These are phyloP conservation scores for Penicillium soppii DNA, from an alignment of 495 filamentous ascomycete genomes.

Conservation along the genomic window DNA sequence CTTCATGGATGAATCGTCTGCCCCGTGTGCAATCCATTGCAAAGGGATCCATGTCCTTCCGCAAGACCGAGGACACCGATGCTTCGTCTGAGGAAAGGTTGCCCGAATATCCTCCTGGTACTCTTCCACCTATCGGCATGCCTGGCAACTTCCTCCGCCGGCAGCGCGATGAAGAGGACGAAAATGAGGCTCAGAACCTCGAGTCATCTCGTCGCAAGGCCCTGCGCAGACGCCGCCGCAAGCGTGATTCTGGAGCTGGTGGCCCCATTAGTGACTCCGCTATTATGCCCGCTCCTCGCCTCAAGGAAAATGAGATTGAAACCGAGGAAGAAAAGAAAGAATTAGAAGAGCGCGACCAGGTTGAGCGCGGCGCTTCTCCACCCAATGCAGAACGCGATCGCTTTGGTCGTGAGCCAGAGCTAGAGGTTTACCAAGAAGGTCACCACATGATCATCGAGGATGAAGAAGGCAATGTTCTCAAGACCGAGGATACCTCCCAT, in stretches of 20 bases:
- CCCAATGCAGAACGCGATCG: constrained; percentile 34
- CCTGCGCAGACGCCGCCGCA: constrained; percentile 55
- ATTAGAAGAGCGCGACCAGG: constrained; percentile 37
- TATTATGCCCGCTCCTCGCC: constrained; percentile 68
- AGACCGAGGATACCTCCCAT: constrained; percentile 45
- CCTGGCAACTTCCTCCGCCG: constrained; percentile 82
- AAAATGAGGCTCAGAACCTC: constrained; percentile 53
- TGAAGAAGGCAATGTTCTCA: constrained; percentile 80
- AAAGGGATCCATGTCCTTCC: constrained; percentile 77
- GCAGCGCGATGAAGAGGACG: constrained; percentile 65
- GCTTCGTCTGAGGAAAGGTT: constrained; percentile 59
- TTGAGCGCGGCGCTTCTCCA: constrained; percentile 32
- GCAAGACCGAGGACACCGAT: constrained; percentile 56
- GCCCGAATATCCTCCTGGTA: constrained; percentile 71
- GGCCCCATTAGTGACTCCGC: constrained; percentile 91
- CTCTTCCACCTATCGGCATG: constrained; percentile 71
- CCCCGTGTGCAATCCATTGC: constrained; percentile 83
- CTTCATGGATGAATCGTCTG: constrained; percentile 90
- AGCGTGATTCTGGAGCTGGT: constrained; percentile 73
- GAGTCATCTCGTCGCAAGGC: constrained; percentile 61
- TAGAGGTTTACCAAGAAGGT: constrained; percentile 82
- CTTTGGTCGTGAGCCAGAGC: constrained; percentile 37
- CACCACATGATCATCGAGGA: constrained; percentile 81
- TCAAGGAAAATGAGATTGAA: constrained; percentile 24
- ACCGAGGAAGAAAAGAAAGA: constrained; percentile 30